phyloP scores from a whole-genome alignment of 805 yeast genomes.

The Candida schatavii region DNA sequence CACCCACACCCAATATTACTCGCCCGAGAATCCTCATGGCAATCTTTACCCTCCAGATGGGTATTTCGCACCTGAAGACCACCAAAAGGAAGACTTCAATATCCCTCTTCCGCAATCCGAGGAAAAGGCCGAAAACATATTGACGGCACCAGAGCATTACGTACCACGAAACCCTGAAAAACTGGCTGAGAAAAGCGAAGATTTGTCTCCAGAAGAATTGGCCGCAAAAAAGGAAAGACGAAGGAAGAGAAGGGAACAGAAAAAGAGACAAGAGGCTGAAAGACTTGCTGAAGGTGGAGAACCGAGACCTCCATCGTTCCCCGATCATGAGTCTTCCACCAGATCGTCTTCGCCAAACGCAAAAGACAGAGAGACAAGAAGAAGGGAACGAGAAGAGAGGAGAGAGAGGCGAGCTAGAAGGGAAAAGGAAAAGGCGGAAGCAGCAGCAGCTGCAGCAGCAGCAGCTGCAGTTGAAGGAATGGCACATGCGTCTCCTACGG shows the following conservation, averaged over 20 bases:
- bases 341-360: conserved; percentile 2
- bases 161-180: neutral
- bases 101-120: conserved; percentile 15
- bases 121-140: neutral
- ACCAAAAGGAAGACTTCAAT: conserved; percentile 18
- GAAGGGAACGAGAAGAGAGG: conserved; percentile 6
- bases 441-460: neutral
- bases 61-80: conserved; percentile 16
- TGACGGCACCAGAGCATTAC: neutral
- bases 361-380: conserved; percentile 2
- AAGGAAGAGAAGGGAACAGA: conserved; percentile 16
- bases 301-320: neutral
- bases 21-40: conserved; percentile 2
- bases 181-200: neutral
- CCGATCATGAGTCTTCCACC: conserved; percentile 4
- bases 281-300: neutral
- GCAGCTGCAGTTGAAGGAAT: neutral
- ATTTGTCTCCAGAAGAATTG: conserved; percentile 6
- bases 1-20: conserved; percentile 1
- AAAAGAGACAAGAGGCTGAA: conserved; percentile 15
- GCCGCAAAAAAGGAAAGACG: conserved; percentile 14
- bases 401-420: conserved; percentile 8
- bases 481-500: neutral
- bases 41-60: conserved; percentile 11
- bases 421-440: neutral